These are phyloP conservation scores for Mortierella sp. DNA, from an alignment of 371 early-diverging fungal genomes.

Conservation along the genomic window DNA sequence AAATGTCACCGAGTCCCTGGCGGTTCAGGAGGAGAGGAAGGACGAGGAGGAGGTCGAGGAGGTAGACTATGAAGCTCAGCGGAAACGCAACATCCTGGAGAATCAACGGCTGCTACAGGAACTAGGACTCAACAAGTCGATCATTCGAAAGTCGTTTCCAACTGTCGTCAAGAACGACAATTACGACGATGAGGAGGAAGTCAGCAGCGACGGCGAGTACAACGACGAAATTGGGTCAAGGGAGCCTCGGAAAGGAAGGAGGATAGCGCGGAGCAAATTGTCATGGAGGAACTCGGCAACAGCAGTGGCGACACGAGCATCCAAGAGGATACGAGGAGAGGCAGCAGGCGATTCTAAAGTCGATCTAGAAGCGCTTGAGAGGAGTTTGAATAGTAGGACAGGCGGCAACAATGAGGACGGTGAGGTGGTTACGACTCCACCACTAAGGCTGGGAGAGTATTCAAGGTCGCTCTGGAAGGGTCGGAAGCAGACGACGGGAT, in stretches of 20 bases:
- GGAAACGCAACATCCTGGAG: slow-evolving; percentile 47
- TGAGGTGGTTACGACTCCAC: slow-evolving; percentile 6
- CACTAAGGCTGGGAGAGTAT: slow-evolving; percentile 23
- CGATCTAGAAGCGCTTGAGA: slow-evolving; percentile 40
- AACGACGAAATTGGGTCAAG: neutral
- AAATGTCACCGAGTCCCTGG: neutral
- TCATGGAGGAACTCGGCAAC: neutral
- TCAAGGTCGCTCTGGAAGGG: slow-evolving; percentile 43
- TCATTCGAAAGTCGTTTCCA: slow-evolving; percentile 12
- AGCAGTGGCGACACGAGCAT: slow-evolving; percentile 23
- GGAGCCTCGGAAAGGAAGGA: slow-evolving; percentile 1
- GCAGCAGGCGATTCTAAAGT: slow-evolving; percentile 28
- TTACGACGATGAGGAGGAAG: slow-evolving; percentile 18
- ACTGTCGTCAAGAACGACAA: neutral
- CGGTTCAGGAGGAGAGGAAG: neutral
- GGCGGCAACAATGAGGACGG: neutral
- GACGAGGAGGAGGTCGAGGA: slow-evolving; percentile 9
- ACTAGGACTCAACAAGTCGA: slow-evolving; percentile 36
- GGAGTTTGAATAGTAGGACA: slow-evolving; percentile 20
- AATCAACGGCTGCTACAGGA: slow-evolving; percentile 44
- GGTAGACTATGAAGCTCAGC: slow-evolving; percentile 46
- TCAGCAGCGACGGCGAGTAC: slow-evolving; percentile 11
- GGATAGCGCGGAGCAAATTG: neutral
- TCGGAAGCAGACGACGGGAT: slow-evolving; percentile 45
- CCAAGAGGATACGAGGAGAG: slow-evolving; percentile 55